Evolutionary conservation across 768 basidiomycete species (phyloP).

Genomic region (Lentinula edodes): DNA sequence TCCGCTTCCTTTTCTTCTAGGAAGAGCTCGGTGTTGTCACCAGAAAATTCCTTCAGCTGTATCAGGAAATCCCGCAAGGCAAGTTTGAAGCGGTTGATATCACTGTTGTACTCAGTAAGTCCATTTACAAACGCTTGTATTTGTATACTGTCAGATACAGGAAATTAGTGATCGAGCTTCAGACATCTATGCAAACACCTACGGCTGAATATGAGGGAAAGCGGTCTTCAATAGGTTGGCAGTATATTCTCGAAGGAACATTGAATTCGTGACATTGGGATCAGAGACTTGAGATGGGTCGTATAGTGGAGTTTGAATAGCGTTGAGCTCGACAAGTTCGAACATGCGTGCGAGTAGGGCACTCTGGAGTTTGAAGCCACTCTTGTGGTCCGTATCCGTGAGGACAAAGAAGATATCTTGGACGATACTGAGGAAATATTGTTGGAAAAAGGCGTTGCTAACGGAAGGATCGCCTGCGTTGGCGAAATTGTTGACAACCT

Average conservation of each 20-base stretch:
- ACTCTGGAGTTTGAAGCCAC: slow-evolving; percentile 94
- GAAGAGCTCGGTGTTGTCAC: slow-evolving; percentile 88
- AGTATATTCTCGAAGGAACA: slow-evolving; percentile 82
- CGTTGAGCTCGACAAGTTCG: slow-evolving; percentile 80
- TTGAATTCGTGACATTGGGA: slow-evolving; percentile 66
- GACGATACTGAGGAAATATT: slow-evolving; percentile 88
- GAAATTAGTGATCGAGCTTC: slow-evolving; percentile 4
- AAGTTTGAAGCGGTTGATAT: slow-evolving; percentile 89
- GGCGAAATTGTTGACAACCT: slow-evolving; percentile 95
- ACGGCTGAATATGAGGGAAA: slow-evolving; percentile 91
- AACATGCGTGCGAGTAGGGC: slow-evolving; percentile 90
- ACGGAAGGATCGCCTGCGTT: slow-evolving; percentile 65
- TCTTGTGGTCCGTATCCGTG: slow-evolving; percentile 98
- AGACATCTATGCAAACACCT: slow-evolving; percentile 18
- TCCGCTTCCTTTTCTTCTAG: slow-evolving; percentile 94
- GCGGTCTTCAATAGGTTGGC: slow-evolving; percentile 81
- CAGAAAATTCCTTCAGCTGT: slow-evolving; percentile 95
- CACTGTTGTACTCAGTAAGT: slow-evolving; percentile 67
- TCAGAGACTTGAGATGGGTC: slow-evolving; percentile 71
- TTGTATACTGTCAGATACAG: slow-evolving; percentile 47
- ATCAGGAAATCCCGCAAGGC: slow-evolving; percentile 96
- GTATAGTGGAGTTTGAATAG: slow-evolving; percentile 78
- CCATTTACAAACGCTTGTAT: slow-evolving; percentile 64
- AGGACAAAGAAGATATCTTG: slow-evolving; percentile 97
- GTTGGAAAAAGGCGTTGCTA: slow-evolving; percentile 91